These are phyloP conservation scores for Cryptomeria japonica DNA, from an alignment of 75 land plant genomes.

Conservation along the genomic window DNA sequence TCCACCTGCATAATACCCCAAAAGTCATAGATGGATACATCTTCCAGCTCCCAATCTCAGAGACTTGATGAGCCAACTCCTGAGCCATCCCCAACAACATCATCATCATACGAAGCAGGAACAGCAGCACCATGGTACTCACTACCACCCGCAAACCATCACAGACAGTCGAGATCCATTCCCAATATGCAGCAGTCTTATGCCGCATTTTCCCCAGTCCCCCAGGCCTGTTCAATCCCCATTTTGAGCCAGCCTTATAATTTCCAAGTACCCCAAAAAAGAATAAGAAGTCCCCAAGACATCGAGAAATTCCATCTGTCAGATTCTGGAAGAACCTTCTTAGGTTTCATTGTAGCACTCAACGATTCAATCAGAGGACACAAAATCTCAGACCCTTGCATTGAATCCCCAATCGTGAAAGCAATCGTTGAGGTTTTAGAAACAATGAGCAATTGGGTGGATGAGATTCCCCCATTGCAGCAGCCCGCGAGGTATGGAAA, in stretches of 20 bases:
- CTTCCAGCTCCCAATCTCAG: background rate
- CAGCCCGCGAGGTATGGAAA: constrained; percentile 87
- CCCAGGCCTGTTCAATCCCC: constrained; percentile 63
- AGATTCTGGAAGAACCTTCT: constrained; percentile 51
- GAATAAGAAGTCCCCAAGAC: constrained; percentile 60
- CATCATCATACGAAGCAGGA: background rate
- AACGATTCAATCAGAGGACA: constrained; percentile 69
- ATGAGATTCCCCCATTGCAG: constrained; percentile 72
- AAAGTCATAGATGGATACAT: background rate
- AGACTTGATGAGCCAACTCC: background rate
- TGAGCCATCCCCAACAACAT: background rate
- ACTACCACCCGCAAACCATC: background rate
- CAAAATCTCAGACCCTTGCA: constrained; percentile 83
- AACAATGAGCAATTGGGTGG: constrained; percentile 59
- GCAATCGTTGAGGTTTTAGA: constrained; percentile 43
- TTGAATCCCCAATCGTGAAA: constrained; percentile 27
- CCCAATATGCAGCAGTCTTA: background rate
- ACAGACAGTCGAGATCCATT: background rate
- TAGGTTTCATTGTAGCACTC: constrained; percentile 87
- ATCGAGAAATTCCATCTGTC: constrained; percentile 63
- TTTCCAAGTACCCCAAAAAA: constrained; percentile 67
- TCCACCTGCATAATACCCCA: background rate
- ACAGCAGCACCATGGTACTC: background rate
- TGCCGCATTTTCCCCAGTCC: constrained; percentile 60
- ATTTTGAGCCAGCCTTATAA: constrained; percentile 44